These are phyloP conservation scores for Musa acuminata DNA, from an alignment of 176 grass and related monocot species.

Conservation along the genomic window DNA sequence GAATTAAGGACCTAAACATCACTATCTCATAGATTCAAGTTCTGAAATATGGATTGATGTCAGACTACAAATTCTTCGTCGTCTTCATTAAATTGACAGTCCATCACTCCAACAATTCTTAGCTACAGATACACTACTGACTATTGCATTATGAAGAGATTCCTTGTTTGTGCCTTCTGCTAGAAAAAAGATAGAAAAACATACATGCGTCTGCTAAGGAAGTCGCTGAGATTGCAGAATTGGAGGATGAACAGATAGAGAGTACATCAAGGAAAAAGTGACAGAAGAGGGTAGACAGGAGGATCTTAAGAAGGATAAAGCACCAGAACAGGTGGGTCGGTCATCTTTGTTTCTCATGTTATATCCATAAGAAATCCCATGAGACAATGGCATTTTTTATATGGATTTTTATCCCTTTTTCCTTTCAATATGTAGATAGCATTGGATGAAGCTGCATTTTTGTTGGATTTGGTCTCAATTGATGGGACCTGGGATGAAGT, in stretches of 20 bases:
- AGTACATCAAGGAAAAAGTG: constrained; percentile 80
- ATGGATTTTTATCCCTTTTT: no score
- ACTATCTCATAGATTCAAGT: no score
- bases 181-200: not conserved
- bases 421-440: no score
- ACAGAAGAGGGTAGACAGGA: constrained; percentile 64
- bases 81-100: no score
- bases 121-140: not conserved
- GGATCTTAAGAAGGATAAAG: constrained; percentile 45
- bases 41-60: no score
- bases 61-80: no score
- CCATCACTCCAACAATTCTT: not conserved
- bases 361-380: not conserved
- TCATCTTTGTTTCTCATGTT: not conserved
- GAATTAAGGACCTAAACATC: no score
- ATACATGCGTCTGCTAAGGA: constrained; percentile 35
- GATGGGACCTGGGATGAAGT: constrained; percentile 74
- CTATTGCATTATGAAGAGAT: not conserved
- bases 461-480: constrained; percentile 77
- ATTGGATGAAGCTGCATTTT: constrained; percentile 72
- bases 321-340: constrained; percentile 53
- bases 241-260: constrained; percentile 96
- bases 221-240: constrained; percentile 76
- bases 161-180: not conserved
- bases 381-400: not conserved